Evolutionary conservation across 805 yeast genomes (phyloP).

Genomic region (Candida pini): DNA sequence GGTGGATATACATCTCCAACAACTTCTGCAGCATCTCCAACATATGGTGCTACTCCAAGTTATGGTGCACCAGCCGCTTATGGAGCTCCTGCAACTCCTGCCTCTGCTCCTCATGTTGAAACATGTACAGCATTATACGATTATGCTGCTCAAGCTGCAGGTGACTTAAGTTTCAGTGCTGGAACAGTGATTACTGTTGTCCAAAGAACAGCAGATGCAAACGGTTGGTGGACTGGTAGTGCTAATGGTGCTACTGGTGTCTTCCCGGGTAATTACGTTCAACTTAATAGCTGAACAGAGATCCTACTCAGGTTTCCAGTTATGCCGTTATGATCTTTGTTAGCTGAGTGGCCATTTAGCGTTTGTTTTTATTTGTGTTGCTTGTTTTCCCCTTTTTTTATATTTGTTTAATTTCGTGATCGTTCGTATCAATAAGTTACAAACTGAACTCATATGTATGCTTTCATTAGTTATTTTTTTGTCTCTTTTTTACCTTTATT

Average conservation of each 20-base stretch:
- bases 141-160: conserved; percentile 87
- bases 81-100: conserved; percentile 27
- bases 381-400: too few relatives aligned
- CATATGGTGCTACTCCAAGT: too few relatives aligned
- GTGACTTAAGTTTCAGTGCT: conserved; percentile 82
- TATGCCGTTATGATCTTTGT: too few relatives aligned
- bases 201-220: conserved; percentile 74
- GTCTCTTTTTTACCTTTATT: not conserved
- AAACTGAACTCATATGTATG: too few relatives aligned
- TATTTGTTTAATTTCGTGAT: too few relatives aligned
- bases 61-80: conserved; percentile 15
- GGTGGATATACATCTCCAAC: conserved; percentile 17
- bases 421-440: too few relatives aligned
- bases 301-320: too few relatives aligned
- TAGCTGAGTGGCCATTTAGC: not conserved
- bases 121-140: conserved; percentile 89
- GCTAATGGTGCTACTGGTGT: conserved; percentile 82
- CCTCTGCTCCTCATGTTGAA: conserved; percentile 34
- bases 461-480: conserved; percentile 1
- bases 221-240: conserved; percentile 98
- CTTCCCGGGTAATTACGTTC: conserved; percentile 96
- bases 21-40: conserved; percentile 21
- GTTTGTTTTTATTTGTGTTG: too few relatives aligned
- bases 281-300: conserved; percentile 40
- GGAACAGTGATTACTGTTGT: conserved; percentile 83